These are phyloP conservation scores for Fusarium clavum DNA, from an alignment of 2,329 filamentous ascomycete genomes.

Conservation along the genomic window DNA sequence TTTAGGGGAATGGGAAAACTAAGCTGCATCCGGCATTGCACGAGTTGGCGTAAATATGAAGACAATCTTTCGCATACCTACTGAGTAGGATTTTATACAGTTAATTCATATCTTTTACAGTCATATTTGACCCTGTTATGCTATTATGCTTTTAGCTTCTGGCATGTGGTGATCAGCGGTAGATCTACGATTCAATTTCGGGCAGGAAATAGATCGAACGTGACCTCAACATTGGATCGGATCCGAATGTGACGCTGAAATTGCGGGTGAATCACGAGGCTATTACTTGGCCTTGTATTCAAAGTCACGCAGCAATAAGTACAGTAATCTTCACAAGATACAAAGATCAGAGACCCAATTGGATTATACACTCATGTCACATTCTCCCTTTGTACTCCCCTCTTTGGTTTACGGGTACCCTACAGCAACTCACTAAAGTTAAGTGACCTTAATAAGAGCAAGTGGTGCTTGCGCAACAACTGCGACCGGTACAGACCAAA, in stretches of 20 bases:
- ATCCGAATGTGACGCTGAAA: slow-evolving; percentile 28
- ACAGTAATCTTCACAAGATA: background rate
- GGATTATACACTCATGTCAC: slow-evolving; percentile 9
- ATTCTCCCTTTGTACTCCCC: slow-evolving; percentile 8
- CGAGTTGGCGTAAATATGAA: slow-evolving; percentile 4
- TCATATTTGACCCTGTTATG: background rate
- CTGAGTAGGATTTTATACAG: slow-evolving; percentile 1
- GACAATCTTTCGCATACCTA: background rate
- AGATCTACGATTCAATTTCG: slow-evolving; percentile 36
- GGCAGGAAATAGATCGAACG: slow-evolving; percentile 12
- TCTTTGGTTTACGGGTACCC: slow-evolving; percentile 18
- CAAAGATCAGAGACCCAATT: slow-evolving; percentile 5
- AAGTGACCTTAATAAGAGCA: slow-evolving; percentile 26
- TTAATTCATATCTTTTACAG: background rate
- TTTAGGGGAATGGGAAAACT: slow-evolving; percentile 13
- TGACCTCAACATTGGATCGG: slow-evolving; percentile 15
- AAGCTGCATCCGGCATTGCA: slow-evolving; percentile 30
- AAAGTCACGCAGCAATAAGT: slow-evolving; percentile 12
- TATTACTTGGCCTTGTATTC: slow-evolving; percentile 2
- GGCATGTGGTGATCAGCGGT: slow-evolving; percentile 23
- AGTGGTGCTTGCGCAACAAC: slow-evolving; percentile 31
- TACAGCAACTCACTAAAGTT: background rate
- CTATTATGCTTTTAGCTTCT: background rate
- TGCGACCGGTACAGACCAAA: background rate
- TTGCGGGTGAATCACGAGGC: slow-evolving; percentile 33